These are phyloP conservation scores for Zygnema cylindricum DNA, from an alignment of 139 green algal species.

Conservation along the genomic window DNA sequence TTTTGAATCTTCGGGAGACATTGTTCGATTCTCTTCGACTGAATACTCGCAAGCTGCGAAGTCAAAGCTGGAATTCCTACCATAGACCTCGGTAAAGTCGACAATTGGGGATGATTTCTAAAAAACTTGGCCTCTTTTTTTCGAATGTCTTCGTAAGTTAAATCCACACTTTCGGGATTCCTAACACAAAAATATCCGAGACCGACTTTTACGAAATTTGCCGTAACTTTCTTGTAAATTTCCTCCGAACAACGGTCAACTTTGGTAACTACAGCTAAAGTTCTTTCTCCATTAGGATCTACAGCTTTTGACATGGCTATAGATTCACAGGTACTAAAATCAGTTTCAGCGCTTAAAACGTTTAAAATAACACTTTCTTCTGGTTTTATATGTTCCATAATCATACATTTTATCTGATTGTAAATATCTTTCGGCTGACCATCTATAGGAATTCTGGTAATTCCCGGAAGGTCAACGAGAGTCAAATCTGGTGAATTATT, in stretches of 20 bases:
- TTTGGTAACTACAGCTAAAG: constrained; percentile 49
- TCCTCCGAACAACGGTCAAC: constrained; percentile 38
- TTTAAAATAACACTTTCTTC: constrained; percentile 55
- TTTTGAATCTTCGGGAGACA: constrained; percentile 36
- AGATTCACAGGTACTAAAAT: constrained; percentile 54
- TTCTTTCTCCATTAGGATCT: constrained; percentile 36
- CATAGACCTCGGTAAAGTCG: neutral
- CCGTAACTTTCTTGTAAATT: constrained; percentile 39
- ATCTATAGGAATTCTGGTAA: constrained; percentile 88
- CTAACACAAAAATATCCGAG: constrained; percentile 42
- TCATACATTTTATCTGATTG: constrained; percentile 57
- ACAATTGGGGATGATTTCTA: neutral
- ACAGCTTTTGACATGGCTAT: constrained; percentile 55
- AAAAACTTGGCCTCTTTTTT: constrained; percentile 28
- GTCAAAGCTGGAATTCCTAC: constrained; percentile 34
- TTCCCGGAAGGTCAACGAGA: constrained; percentile 92
- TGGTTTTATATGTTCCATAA: constrained; percentile 59
- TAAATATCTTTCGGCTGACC: constrained; percentile 92
- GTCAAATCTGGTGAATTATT: constrained; percentile 76
- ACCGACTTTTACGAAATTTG: constrained; percentile 32
- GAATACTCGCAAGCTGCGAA: constrained; percentile 3
- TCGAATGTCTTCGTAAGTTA: constrained; percentile 28
- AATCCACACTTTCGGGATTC: constrained; percentile 16
- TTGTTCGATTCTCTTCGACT: constrained; percentile 20
- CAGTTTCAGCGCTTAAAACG: constrained; percentile 34